phyloP scores from a whole-genome alignment of 768 basidiomycete species.

The Collybia nuda region DNA sequence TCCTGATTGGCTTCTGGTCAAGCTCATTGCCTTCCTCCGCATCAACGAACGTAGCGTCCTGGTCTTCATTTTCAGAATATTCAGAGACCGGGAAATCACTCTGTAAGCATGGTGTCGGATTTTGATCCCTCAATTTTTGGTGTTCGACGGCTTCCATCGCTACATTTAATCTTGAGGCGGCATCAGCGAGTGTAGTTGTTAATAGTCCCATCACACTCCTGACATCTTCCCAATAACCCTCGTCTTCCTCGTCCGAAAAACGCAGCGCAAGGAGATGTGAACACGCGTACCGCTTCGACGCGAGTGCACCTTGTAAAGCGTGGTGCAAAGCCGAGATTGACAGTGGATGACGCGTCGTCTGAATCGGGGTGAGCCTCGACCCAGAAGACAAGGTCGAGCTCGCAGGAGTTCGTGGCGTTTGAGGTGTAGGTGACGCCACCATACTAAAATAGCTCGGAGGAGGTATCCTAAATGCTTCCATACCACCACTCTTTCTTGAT shows the following conservation, averaged over 20 bases:
- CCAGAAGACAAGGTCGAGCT: constrained; percentile 39
- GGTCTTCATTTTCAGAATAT: not conserved
- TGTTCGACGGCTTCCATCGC: constrained; percentile 63
- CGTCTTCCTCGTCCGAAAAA: constrained; percentile 70
- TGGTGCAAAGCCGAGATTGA: constrained; percentile 63
- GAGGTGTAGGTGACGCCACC: constrained; percentile 17
- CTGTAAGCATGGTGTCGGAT: constrained; percentile 36
- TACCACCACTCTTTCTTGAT: constrained; percentile 45
- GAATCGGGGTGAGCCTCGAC: constrained; percentile 64
- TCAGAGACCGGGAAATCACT: constrained; percentile 4
- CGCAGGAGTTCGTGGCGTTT: constrained; percentile 25
- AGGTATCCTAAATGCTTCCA: constrained; percentile 47
- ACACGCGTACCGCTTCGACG: constrained; percentile 75
- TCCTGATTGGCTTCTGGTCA: not conserved
- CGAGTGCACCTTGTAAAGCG: constrained; percentile 63
- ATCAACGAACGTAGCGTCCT: not conserved
- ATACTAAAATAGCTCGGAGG: constrained; percentile 30
- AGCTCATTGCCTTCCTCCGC: constrained; percentile 8
- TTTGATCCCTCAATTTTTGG: constrained; percentile 49
- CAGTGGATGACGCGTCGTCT: constrained; percentile 61
- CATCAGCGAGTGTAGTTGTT: constrained; percentile 66
- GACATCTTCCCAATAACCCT: constrained; percentile 84
- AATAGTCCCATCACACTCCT: constrained; percentile 71
- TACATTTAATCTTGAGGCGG: constrained; percentile 58
- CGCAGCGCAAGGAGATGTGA: constrained; percentile 79